Evolutionary conservation across 257 asterid genomes (phyloP).

Genomic region (Mentha longifolia): DNA sequence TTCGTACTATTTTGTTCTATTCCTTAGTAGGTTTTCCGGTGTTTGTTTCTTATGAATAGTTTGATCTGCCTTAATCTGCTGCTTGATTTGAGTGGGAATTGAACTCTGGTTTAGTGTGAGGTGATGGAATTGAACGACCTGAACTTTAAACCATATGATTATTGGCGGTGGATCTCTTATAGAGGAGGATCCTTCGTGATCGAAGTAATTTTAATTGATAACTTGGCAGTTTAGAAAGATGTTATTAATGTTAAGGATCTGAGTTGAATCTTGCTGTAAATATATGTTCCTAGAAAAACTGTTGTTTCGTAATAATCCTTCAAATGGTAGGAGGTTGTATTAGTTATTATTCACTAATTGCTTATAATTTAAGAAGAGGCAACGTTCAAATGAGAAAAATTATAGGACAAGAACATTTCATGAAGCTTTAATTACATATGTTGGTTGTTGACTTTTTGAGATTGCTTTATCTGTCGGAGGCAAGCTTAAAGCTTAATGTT

Average conservation of each 20-base stretch:
- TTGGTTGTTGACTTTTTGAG: neutral
- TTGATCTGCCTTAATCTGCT: constrained; percentile 23
- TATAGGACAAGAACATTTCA: neutral
- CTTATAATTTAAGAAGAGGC: constrained; percentile 15
- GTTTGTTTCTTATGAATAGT: neutral
- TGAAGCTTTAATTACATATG: too few species aligned
- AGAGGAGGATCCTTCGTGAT: constrained; percentile 19
- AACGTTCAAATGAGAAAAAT: neutral
- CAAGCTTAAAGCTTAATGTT: neutral
- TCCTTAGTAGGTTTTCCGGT: neutral
- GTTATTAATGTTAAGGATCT: constrained; percentile 18
- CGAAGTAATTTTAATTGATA: constrained; percentile 12
- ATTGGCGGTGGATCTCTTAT: constrained; percentile 12
- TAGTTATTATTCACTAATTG: constrained; percentile 14
- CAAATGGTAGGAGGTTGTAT: neutral
- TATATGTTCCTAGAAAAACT: constrained; percentile 10
- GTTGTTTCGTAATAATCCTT: neutral
- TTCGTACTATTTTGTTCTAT: too few species aligned
- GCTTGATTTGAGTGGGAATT: neutral
- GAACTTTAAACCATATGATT: constrained; percentile 18
- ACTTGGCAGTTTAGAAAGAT: neutral
- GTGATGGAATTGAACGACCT: neutral
- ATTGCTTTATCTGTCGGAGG: neutral
- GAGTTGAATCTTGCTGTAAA: constrained; percentile 26
- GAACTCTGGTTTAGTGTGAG: constrained; percentile 18